Conservation (phyloP, 441 rosid genomes). For the Syzygium syzygioides region DNA sequence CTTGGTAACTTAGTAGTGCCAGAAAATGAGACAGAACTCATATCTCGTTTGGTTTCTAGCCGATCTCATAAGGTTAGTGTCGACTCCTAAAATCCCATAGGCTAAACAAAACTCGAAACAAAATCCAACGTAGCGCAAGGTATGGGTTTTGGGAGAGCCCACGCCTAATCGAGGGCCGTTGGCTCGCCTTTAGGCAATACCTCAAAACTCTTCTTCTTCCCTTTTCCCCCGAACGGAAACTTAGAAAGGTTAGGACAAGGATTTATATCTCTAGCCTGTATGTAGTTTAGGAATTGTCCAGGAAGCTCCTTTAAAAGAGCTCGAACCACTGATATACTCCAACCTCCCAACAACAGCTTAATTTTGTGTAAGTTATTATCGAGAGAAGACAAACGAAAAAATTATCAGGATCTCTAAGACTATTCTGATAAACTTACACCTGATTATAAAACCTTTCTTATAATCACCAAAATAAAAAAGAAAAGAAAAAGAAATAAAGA, state of each 20-base stretch:
- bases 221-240: not conserved
- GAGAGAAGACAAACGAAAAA: not conserved
- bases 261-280: conserved; percentile 49
- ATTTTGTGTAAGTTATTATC: not conserved
- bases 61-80: not conserved
- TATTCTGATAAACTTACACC: not conserved
- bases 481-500: not conserved
- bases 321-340: conserved; percentile 40
- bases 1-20: too few relatives aligned
- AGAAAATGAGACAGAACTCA: not conserved
- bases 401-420: not conserved
- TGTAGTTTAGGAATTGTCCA: conserved; percentile 60
- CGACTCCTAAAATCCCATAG: not conserved
- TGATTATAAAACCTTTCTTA: not conserved
- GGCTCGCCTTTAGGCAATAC: not conserved
- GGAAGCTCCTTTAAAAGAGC: conserved; percentile 61
- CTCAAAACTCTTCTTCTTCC: not conserved
- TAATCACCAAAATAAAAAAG: too few relatives aligned
- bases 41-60: not conserved
- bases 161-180: not conserved
- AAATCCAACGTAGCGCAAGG: not conserved
- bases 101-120: not conserved
- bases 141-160: not conserved
- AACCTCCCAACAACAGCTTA: conserved; percentile 30
- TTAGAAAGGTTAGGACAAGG: conserved; percentile 4